phyloP scores from a whole-genome alignment of 257 asterid genomes.

The Fraxinus quadrangulata region DNA sequence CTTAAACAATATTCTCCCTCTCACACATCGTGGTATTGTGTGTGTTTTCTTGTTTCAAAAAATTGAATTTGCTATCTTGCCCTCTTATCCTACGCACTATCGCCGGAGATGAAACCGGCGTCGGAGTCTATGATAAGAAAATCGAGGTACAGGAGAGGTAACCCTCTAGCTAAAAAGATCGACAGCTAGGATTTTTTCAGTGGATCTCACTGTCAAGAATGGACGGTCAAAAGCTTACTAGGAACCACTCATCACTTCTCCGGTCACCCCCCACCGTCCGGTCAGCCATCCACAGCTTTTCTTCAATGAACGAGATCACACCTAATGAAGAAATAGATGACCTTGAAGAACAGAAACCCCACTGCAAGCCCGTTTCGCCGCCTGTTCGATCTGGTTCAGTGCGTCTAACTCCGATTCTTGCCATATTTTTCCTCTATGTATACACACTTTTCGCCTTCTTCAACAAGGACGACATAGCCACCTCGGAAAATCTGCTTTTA shows the following conservation, averaged over 20 bases:
- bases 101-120: conserved; percentile 66
- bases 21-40: background rate
- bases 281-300: conserved; percentile 79
- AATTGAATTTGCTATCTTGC: conserved; percentile 22
- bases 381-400: conserved; percentile 36
- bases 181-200: background rate
- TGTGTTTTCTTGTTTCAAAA: conserved; percentile 2
- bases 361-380: conserved; percentile 46
- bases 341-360: conserved; percentile 94
- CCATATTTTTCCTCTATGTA: conserved; percentile 33
- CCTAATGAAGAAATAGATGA: conserved; percentile 50
- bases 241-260: conserved; percentile 87
- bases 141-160: conserved; percentile 53
- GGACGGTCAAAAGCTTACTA: conserved; percentile 84
- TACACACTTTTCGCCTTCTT: conserved; percentile 54
- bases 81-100: conserved; percentile 37
- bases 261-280: conserved; percentile 82
- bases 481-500: conserved; percentile 70
- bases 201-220: conserved; percentile 35
- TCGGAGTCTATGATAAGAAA: conserved; percentile 44
- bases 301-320: conserved; percentile 68
- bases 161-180: conserved; percentile 25
- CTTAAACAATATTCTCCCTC: conserved; percentile 1
- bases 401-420: conserved; percentile 43
- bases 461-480: conserved; percentile 45